phyloP scores from a whole-genome alignment of 805 yeast species.

The Naumovozyma dairenensis region DNA sequence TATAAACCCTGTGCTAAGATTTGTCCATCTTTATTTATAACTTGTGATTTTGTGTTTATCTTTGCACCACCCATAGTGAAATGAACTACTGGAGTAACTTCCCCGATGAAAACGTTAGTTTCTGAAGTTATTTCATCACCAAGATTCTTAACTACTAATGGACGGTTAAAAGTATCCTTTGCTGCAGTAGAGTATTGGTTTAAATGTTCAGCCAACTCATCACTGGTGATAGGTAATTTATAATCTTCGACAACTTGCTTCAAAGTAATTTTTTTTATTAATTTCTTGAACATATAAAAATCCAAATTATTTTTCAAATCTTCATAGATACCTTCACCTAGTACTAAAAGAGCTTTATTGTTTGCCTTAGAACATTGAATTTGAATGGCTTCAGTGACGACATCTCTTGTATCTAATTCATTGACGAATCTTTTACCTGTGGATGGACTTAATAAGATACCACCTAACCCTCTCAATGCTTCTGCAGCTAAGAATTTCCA shows the following conservation, averaged over 20 bases:
- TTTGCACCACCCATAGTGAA: conserved; percentile 62
- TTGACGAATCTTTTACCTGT: conserved; percentile 43
- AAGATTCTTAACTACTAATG: conserved; percentile 27
- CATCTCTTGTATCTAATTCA: conserved; percentile 46
- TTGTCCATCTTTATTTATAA: conserved; percentile 27
- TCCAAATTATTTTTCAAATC: conserved; percentile 42
- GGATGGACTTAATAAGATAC: conserved; percentile 37
- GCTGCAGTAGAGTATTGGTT: conserved; percentile 15
- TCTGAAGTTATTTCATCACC: conserved; percentile 13
- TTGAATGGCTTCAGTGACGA: conserved; percentile 38
- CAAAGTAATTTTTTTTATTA: conserved; percentile 27
- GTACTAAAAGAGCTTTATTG: conserved; percentile 28
- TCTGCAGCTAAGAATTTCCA: conserved; percentile 57
- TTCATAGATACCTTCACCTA: conserved; percentile 37
- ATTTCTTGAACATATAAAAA: conserved; percentile 36
- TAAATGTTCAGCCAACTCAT: conserved; percentile 18
- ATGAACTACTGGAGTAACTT: conserved; percentile 53
- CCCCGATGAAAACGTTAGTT: conserved; percentile 36
- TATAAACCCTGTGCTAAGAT: conserved; percentile 36
- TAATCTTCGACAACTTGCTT: conserved; percentile 23
- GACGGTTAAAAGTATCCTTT: conserved; percentile 32
- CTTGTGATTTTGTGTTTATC: conserved; percentile 40
- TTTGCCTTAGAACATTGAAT: conserved; percentile 22
- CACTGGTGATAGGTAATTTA: conserved; percentile 13
- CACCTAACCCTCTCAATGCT: conserved; percentile 50